Percentiles rank a stretch among this genome's conserved stretches.
phyloP scores from a whole-genome alignment of 148 eudicot species.

The Rhododendron griersonianum region DNA sequence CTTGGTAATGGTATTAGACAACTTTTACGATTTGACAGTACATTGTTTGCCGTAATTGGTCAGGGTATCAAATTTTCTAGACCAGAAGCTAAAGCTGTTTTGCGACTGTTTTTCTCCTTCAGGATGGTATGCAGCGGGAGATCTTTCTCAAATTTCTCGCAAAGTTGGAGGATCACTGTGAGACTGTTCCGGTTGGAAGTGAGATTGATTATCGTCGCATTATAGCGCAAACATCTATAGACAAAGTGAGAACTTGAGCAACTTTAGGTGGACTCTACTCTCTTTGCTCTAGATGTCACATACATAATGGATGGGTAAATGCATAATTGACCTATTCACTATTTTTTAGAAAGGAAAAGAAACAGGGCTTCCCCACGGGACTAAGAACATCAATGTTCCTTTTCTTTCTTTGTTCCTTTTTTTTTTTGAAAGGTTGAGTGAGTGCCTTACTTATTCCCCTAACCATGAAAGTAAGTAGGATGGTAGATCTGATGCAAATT shows the following conservation, averaged over 20 bases:
- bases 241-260: constrained; percentile 43
- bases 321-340: not conserved
- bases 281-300: not conserved
- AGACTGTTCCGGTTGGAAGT: constrained; percentile 69
- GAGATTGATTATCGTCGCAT: constrained; percentile 91
- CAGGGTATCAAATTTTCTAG: not conserved
- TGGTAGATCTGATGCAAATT: not conserved
- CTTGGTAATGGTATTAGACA: not conserved
- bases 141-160: constrained; percentile 62
- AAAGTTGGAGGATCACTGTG: constrained; percentile 71
- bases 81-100: not conserved
- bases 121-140: constrained; percentile 98
- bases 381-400: not conserved
- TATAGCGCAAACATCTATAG: constrained; percentile 63
- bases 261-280: not conserved
- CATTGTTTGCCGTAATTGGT: not conserved
- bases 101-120: constrained; percentile 16
- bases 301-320: not conserved
- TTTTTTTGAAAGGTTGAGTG: not conserved
- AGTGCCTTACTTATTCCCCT: not conserved
- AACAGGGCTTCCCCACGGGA: not conserved
- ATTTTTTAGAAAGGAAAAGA: not conserved
- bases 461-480: not conserved
- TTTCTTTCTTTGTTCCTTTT: not conserved
- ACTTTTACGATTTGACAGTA: not conserved